Base-by-base conservation (phyloP, 768 basidiomycete genomes). In the Ramaria sp. region DNA sequence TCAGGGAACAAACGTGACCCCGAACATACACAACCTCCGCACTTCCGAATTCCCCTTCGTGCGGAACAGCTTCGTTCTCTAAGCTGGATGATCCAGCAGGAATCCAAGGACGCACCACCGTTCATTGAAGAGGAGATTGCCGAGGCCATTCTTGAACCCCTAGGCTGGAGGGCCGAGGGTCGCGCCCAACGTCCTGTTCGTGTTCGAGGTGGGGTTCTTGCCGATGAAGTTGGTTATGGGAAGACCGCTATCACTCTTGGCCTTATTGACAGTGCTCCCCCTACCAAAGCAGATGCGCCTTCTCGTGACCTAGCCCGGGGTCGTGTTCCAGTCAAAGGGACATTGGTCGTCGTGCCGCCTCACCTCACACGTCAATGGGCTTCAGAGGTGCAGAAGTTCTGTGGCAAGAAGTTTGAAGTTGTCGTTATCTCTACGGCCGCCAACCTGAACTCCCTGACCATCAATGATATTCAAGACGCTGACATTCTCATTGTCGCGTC, bases 141-240 rank as follows among this genome's bases (percentile, higher is more conserved):
- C 0, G 94, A 97, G 66, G 89, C 91, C 3, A 78, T 88, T 44
- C 73, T 94, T 3, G 84, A 82, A 56, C 82, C 90, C 50, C 71
- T 96, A 12, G 88, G 90, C 6, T 97, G 94, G 94, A 77, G 91
- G 60, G 90, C 89, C n/a, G 92, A 96, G 67, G 93, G 88, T 38
- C 83, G 88, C 39, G 92, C 88, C 3, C 81, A 87, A 60, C 71
- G 92, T 32, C 78, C 84, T 0, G 76, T 89, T 50, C 75, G 69
- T 56, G 70, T 96, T 39, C 77, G 88, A 52, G 93, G 94, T 16
- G 93, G 94, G 10, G 93, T 96, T 47, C 79, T 96, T 43, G 93
- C 93, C 12, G 94, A 97, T 62, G 86, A 94, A 70, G 94, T 97
- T 57, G 94, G 94, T 49, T 97, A 97, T 63, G 94, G 94, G 16